These are phyloP conservation scores for Boletus patriciae DNA, from an alignment of 768 basidiomycete genomes.

Conservation along the genomic window DNA sequence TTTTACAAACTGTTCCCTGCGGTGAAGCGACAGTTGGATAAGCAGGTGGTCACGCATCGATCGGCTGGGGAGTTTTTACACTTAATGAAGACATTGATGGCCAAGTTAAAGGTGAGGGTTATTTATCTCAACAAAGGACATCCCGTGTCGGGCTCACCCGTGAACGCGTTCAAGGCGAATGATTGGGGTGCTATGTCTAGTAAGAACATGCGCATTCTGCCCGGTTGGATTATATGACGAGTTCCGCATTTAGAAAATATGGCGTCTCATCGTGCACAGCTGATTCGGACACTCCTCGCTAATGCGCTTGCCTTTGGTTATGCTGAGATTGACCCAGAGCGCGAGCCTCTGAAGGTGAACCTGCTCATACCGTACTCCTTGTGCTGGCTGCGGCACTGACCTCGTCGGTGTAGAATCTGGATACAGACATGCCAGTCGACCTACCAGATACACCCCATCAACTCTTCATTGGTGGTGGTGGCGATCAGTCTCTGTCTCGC, in stretches of 20 bases:
- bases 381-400: background rate
- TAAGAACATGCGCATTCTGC: constrained; percentile 27
- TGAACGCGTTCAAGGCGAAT: constrained; percentile 42
- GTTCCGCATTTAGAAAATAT: constrained; percentile 42
- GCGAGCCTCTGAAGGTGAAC: constrained; percentile 51
- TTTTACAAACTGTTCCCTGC: constrained; percentile 56
- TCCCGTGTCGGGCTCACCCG: background rate
- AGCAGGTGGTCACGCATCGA: constrained; percentile 48
- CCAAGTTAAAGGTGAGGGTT: constrained; percentile 55
- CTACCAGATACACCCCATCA: constrained; percentile 36
- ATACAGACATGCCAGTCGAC: constrained; percentile 45
- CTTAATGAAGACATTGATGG: constrained; percentile 63
- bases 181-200: constrained; percentile 68
- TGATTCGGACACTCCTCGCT: constrained; percentile 42
- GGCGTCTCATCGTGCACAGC: constrained; percentile 47
- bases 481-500: constrained; percentile 18
- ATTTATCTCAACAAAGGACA: background rate
- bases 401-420: constrained; percentile 45
- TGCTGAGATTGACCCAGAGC: constrained; percentile 44
- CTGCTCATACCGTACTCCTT: background rate
- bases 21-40: constrained; percentile 48
- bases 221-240: background rate
- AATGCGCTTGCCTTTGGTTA: constrained; percentile 50
- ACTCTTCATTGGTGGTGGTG: constrained; percentile 35
- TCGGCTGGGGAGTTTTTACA: constrained; percentile 56